Conservation (phyloP, 768 basidiomycete species). For the Lepiota brunneoincarnata region DNA sequence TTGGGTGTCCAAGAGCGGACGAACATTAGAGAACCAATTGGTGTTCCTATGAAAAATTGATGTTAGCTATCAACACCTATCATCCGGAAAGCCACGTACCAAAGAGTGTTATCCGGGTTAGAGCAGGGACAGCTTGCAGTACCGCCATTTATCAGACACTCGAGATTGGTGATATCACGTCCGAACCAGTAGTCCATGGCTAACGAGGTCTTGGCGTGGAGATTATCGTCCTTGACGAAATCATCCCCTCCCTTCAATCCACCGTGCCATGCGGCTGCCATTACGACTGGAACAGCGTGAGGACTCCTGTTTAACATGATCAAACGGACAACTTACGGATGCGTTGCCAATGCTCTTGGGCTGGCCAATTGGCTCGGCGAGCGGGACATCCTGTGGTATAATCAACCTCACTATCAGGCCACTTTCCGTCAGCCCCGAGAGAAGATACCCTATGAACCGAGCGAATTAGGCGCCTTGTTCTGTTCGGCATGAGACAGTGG, state of each 20-base stretch:
- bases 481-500: background rate
- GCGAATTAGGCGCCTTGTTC: background rate
- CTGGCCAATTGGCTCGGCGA: constrained; percentile 68
- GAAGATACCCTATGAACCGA: constrained; percentile 40
- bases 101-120: constrained; percentile 42
- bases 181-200: constrained; percentile 67
- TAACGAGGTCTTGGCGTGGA: constrained; percentile 38
- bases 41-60: constrained; percentile 45
- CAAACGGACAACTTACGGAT: constrained; percentile 34
- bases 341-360: constrained; percentile 55
- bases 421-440: constrained; percentile 47
- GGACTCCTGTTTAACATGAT: background rate
- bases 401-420: constrained; percentile 55
- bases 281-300: constrained; percentile 34
- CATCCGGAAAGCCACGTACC: constrained; percentile 21
- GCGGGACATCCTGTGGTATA: constrained; percentile 64
- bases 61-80: background rate
- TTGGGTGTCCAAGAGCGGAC: constrained; percentile 14
- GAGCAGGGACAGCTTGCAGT: constrained; percentile 51
- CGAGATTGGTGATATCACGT: constrained; percentile 51
- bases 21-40: constrained; percentile 63
- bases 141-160: constrained; percentile 57
- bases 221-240: constrained; percentile 36
- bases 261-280: constrained; percentile 59
- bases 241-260: constrained; percentile 39